Percentiles rank a stretch among this genome's conserved stretches.
phyloP scores from a whole-genome alignment of 2,329 filamentous ascomycete species.

The Onygenales sp. region DNA sequence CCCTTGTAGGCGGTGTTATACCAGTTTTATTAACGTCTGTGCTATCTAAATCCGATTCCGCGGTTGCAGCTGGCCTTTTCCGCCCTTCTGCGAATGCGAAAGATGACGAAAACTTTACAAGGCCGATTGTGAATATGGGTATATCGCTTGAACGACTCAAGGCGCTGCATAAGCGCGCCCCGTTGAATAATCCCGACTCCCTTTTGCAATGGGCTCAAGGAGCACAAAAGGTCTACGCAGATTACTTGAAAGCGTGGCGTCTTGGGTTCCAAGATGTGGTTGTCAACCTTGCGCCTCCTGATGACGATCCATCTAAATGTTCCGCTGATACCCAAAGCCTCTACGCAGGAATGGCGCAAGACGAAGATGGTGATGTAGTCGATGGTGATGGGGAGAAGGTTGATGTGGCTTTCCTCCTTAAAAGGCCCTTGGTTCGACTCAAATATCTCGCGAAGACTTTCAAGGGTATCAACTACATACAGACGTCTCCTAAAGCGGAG shows the following conservation, averaged over 20 bases:
- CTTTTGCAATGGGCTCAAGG: constrained; percentile 74
- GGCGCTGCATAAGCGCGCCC: constrained; percentile 69
- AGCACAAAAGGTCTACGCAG: constrained; percentile 67
- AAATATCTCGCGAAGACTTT: constrained; percentile 82
- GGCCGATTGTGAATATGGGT: constrained; percentile 90
- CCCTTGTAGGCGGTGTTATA: constrained; percentile 87
- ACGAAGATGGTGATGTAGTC: constrained; percentile 51
- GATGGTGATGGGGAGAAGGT: constrained; percentile 77
- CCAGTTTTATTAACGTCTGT: constrained; percentile 83
- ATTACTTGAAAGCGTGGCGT: constrained; percentile 82
- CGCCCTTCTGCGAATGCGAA: constrained; percentile 44
- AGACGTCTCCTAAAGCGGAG: constrained; percentile 44
- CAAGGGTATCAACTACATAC: constrained; percentile 45
- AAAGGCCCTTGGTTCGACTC: constrained; percentile 74
- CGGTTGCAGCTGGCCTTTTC: constrained; percentile 58
- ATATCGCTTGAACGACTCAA: constrained; percentile 77
- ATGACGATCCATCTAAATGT: constrained; percentile 45
- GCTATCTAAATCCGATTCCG: constrained; percentile 59
- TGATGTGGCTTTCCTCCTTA: constrained; percentile 87
- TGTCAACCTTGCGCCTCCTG: constrained; percentile 77
- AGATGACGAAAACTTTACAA: constrained; percentile 58
- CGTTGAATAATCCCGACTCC: constrained; percentile 59
- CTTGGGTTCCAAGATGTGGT: constrained; percentile 91
- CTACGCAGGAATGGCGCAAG: constrained; percentile 47
- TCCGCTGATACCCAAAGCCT: constrained; percentile 37